Percentiles rank a stretch among this genome's conserved stretches.
Conservation (phyloP, 2,329 filamentous ascomycete species). For the Cytospora schulzeri region DNA sequence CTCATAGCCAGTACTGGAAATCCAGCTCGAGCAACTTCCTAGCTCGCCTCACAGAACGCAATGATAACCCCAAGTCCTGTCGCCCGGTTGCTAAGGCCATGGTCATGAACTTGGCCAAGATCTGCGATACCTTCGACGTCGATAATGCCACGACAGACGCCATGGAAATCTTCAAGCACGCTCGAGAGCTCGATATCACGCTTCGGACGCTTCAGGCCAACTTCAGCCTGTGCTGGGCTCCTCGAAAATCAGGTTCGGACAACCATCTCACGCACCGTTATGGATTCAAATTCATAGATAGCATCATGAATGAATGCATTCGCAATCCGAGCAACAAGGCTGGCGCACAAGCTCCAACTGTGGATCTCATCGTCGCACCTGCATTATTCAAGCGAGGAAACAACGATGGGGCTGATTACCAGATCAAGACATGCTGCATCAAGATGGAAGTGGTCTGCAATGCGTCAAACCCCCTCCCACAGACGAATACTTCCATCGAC, state of each 20-base stretch:
- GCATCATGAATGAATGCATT: not conserved
- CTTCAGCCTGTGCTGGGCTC: not conserved
- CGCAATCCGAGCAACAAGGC: not conserved
- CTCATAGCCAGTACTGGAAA: constrained; percentile 26
- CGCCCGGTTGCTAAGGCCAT: not conserved
- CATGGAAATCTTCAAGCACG: constrained; percentile 4
- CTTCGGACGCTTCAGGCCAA: constrained; percentile 4
- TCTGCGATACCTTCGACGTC: not conserved
- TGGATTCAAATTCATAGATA: not conserved
- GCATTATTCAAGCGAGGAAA: constrained; percentile 12
- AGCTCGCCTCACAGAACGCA: not conserved
- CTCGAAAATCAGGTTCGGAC: not conserved
- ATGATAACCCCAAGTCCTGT: not conserved
- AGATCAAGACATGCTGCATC: not conserved
- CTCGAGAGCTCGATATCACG: constrained; percentile 6
- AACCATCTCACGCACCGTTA: not conserved
- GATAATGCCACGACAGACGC: not conserved
- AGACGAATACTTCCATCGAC: not conserved
- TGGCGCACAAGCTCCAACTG: rapidly evolving
- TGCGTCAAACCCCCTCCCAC: not conserved
- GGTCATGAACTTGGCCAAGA: not conserved
- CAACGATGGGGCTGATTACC: constrained; percentile 6
- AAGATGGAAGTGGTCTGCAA: constrained; percentile 17
- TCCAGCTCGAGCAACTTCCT: constrained; percentile 23
- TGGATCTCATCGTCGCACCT: constrained; percentile 17